These are phyloP conservation scores for Acrocalymma vagum DNA, from an alignment of 2,329 filamentous ascomycete genomes.

Conservation along the genomic window DNA sequence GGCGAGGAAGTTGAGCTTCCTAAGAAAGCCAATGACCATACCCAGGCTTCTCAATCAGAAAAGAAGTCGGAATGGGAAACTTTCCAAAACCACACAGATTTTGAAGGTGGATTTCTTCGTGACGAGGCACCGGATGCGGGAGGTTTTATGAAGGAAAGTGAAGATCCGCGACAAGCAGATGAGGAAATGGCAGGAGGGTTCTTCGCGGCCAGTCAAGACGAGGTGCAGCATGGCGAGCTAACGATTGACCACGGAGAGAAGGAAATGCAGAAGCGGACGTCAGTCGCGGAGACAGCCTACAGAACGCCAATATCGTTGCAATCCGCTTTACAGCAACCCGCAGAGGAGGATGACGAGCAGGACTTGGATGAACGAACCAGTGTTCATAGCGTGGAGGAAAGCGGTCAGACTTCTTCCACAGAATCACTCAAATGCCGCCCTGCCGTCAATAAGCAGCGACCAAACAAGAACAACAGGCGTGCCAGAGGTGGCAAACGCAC, in stretches of 20 bases:
- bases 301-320: constrained; percentile 47
- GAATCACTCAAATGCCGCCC: no score
- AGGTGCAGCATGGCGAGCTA: constrained; percentile 39
- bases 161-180: constrained; percentile 21
- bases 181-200: constrained; percentile 47
- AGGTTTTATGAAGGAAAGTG: constrained; percentile 17
- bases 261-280: constrained; percentile 2
- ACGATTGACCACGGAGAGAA: constrained; percentile 42
- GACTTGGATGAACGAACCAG: no score
- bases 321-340: constrained; percentile 33
- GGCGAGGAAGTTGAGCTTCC: constrained; percentile 61
- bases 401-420: no score
- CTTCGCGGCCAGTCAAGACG: constrained; percentile 46
- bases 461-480: constrained; percentile 3
- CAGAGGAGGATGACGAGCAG: constrained; percentile 8
- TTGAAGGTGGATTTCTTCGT: constrained; percentile 53
- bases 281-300: constrained; percentile 19
- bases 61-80: constrained; percentile 52
- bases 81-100: constrained; percentile 38
- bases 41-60: constrained; percentile 62
- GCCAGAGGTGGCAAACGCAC: constrained; percentile 4
- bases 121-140: constrained; percentile 31
- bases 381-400: no score
- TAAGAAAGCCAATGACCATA: constrained; percentile 56
- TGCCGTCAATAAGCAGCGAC: constrained; percentile 48